A percentile compares a stretch with the other conserved stretches of the same genome.
These are phyloP conservation scores for Lyophyllum shimeji DNA, from an alignment of 768 basidiomycete species.

Conservation along the genomic window DNA sequence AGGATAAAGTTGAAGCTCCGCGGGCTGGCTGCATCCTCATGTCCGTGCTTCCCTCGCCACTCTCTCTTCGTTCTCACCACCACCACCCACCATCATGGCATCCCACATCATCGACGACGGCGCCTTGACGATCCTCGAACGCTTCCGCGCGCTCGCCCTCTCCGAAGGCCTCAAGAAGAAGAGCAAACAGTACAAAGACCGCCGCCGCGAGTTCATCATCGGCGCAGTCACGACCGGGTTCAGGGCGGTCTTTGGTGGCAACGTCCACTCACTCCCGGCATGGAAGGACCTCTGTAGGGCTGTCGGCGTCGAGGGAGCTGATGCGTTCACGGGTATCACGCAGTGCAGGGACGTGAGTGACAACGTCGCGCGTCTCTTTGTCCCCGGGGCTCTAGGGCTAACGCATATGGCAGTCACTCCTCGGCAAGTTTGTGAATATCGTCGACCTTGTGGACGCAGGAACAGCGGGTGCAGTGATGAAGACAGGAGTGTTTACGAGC, in stretches of 20 bases:
- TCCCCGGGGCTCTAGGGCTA: not conserved
- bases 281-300: conserved; percentile 15
- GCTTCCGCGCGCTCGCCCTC: conserved; percentile 13
- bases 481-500: not conserved
- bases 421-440: not conserved
- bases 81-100: not conserved
- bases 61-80: too few species aligned
- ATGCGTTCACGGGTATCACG: conserved; percentile 8
- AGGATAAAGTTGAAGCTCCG: not conserved
- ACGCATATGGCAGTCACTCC: not conserved
- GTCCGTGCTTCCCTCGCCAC: not conserved
- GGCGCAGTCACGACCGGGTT: conserved; percentile 13
- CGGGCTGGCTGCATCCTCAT: not conserved
- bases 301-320: conserved; percentile 9
- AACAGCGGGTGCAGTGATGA: not conserved
- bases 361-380: not conserved
- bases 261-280: conserved; percentile 9
- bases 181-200: conserved; percentile 12
- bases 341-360: conserved; percentile 8
- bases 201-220: conserved; percentile 8
- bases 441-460: not conserved
- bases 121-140: conserved; percentile 9
- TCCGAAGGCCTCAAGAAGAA: conserved; percentile 14
- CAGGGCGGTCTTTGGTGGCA: conserved; percentile 8
- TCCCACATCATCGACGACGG: not conserved